Evolutionary conservation across 257 asterid species (phyloP).

Genomic region (Forsythia viridissima): DNA sequence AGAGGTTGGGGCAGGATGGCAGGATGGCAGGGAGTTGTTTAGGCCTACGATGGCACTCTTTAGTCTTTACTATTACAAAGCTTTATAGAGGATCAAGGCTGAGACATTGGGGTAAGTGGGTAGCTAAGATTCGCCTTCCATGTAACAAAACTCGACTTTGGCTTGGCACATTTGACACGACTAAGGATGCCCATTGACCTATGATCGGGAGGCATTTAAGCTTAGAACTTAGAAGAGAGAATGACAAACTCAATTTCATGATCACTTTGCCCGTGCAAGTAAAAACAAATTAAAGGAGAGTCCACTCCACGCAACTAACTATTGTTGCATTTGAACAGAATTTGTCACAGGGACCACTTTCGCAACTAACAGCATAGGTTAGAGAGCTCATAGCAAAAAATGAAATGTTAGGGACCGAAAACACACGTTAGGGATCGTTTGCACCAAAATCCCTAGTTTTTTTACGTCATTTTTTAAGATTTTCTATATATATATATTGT

Average conservation of each 20-base stretch:
- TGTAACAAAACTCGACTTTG: slow-evolving; percentile 84
- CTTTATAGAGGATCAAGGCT: slow-evolving; percentile 91
- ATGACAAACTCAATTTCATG: slow-evolving; percentile 80
- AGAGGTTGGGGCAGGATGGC: slow-evolving; percentile 42
- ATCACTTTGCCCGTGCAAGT: slow-evolving; percentile 32
- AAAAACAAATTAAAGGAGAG: no score
- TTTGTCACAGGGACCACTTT: no score
- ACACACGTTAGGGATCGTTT: no score
- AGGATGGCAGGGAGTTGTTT: slow-evolving; percentile 24
- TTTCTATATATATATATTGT: no score
- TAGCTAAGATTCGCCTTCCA: slow-evolving; percentile 91
- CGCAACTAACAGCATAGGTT: no score
- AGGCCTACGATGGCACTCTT: slow-evolving; percentile 50
- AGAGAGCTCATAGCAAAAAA: no score
- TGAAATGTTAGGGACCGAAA: no score
- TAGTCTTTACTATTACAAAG: slow-evolving; percentile 51
- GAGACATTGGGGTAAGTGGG: slow-evolving; percentile 99
- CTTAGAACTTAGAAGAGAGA: slow-evolving; percentile 80
- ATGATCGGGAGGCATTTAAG: slow-evolving; percentile 84
- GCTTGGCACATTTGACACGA: slow-evolving; percentile 92
- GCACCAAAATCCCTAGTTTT: no score
- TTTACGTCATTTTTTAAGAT: no score
- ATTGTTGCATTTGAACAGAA: no score
- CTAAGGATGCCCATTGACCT: slow-evolving; percentile 89
- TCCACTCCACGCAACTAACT: no score